Conservation (phyloP, 2,329 filamentous ascomycete genomes). For the Chaetomium sp. region DNA sequence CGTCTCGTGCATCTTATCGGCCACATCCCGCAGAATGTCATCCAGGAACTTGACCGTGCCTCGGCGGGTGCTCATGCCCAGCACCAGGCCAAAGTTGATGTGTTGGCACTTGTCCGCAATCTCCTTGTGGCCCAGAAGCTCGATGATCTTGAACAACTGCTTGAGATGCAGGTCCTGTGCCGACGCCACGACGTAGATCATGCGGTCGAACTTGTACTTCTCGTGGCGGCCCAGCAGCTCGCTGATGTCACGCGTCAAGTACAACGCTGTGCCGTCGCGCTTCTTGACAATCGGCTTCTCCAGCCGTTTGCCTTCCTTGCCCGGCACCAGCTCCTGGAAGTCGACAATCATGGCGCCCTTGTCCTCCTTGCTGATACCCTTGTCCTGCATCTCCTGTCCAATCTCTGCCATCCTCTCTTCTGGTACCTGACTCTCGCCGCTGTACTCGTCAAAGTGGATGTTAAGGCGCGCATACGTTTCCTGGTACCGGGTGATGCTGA, state of each 20-base stretch:
- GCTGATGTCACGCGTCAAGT: slow-evolving; percentile 72
- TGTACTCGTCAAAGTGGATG: slow-evolving; percentile 66
- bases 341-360: slow-evolving; percentile 68
- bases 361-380: slow-evolving; percentile 60
- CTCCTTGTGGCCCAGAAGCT: slow-evolving; percentile 63
- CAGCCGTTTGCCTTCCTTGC: slow-evolving; percentile 62
- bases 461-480: slow-evolving; percentile 64
- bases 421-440: slow-evolving; percentile 67
- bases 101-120: slow-evolving; percentile 64
- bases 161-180: slow-evolving; percentile 67
- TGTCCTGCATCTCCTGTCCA: slow-evolving; percentile 56
- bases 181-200: slow-evolving; percentile 72
- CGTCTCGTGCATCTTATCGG: slow-evolving; percentile 94
- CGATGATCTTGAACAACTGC: slow-evolving; percentile 70
- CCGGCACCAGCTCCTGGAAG: slow-evolving; percentile 60
- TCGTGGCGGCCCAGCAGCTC: slow-evolving; percentile 61
- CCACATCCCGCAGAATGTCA: slow-evolving; percentile 70
- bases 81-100: slow-evolving; percentile 67
- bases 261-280: slow-evolving; percentile 68
- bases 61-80: slow-evolving; percentile 64
- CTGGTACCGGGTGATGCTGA: slow-evolving; percentile 61
- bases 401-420: slow-evolving; percentile 60
- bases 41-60: slow-evolving; percentile 69
- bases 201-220: slow-evolving; percentile 64
- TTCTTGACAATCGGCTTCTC: slow-evolving; percentile 67